Base-by-base conservation (phyloP, 441 rosid species). In the Geranium incanum region DNA sequence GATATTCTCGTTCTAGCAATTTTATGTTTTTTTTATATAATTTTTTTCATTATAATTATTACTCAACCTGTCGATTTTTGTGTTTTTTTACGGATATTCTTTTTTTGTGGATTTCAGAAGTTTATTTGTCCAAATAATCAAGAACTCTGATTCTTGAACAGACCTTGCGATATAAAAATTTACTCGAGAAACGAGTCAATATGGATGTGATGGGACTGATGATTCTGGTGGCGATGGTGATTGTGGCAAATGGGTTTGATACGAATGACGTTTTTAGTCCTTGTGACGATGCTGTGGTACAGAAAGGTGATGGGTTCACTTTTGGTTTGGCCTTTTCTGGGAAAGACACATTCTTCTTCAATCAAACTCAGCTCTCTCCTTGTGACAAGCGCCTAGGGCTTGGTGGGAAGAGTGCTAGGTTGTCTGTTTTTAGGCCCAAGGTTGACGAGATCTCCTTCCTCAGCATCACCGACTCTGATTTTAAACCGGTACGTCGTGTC, bases 381-480 rank as follows among this genome's bases (percentile, higher is more conserved):
- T 90, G 99, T 12, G 97, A 94, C 71, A 63, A 64, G 9, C 99
- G 95, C 21, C 97, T 91, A 9, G 80, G 75, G 62, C 83, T 94
- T 3, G 71, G 86, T 1, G 70, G 77, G 28, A 82, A 84, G 60
- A 57, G 5, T 43, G 89, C 94, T 0, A 81, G 84, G 76, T 85
- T 94, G 1, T 86, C 95, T 0, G 78, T 92, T 48, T 94, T 90
- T 74, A 75, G 97, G 82, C 97, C 97, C 0, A 81, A 81, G 75
- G 88, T 90, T 4, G 97, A 94, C 11, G 91, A 94, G 82, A 81
- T 91, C 45, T 85, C 99, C 70, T 91, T 92, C 69, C 91, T 94
- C 16, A 84, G 97, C 72, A 73, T 92, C 83, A 80, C 84, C 21
- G 80, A 79, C 74, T 74, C 70, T 21, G 37, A 78, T 74, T 86